Evolutionary conservation across 106 monocot species (phyloP).

Genomic region (Acorus calamus): DNA sequence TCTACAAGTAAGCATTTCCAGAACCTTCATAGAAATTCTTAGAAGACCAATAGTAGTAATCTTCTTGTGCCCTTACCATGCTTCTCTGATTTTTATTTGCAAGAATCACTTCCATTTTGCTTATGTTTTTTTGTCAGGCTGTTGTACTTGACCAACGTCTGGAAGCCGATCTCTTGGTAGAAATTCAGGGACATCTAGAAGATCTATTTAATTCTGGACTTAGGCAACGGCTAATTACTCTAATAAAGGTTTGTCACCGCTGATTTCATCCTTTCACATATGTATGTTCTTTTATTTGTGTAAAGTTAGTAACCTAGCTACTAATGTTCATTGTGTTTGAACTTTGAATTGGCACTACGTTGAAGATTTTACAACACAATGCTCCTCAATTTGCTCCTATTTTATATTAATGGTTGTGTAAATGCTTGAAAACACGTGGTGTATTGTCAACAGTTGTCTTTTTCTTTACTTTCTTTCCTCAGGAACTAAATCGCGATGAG

Average conservation of each 20-base stretch:
- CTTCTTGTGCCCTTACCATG: neutral
- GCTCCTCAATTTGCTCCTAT: too few species aligned
- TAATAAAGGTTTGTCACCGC: slow-evolving; percentile 51
- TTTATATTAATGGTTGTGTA: too few species aligned
- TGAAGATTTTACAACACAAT: too few species aligned
- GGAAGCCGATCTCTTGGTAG: slow-evolving; percentile 63
- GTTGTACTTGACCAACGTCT: slow-evolving; percentile 76
- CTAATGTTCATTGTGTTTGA: too few species aligned
- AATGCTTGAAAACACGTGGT: too few species aligned
- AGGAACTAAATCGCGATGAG: slow-evolving; percentile 88
- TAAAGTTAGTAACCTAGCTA: too few species aligned
- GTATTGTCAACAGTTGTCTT: neutral
- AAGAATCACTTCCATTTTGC: neutral
- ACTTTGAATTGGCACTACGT: too few species aligned
- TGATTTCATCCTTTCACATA: neutral
- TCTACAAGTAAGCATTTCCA: slow-evolving; percentile 42
- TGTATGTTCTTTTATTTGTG: too few species aligned
- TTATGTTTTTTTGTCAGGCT: slow-evolving; percentile 36
- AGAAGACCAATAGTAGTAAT: too few species aligned
- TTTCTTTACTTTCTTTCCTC: slow-evolving; percentile 2
- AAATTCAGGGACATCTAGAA: slow-evolving; percentile 62
- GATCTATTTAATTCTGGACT: slow-evolving; percentile 63
- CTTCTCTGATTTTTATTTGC: neutral
- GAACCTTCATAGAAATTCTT: neutral
- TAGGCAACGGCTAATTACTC: slow-evolving; percentile 54